phyloP scores from a whole-genome alignment of 2,329 filamentous ascomycete genomes.

The Beauveria sp. region DNA sequence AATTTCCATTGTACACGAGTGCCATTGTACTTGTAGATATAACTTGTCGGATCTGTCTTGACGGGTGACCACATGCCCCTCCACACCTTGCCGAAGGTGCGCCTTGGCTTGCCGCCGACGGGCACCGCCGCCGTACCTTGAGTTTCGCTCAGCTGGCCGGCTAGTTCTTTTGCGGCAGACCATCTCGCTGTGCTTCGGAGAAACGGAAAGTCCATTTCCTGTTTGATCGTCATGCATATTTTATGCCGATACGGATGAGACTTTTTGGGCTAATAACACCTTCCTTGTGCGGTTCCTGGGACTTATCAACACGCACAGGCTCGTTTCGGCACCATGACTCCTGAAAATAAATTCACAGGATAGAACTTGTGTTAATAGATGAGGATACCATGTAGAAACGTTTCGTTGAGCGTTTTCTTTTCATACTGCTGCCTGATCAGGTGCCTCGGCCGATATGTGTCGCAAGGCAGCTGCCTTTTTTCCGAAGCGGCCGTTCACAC shows the following conservation, averaged over 20 bases:
- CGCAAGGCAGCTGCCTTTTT: too few species aligned
- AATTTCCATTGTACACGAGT: not conserved
- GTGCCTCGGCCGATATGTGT: not conserved
- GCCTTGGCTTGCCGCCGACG: slow-evolving; percentile 4
- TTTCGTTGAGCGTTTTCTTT: too few species aligned
- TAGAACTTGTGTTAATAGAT: too few species aligned
- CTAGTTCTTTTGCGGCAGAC: not conserved
- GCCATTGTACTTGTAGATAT: not conserved
- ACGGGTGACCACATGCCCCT: slow-evolving; percentile 2
- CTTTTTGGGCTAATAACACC: not conserved
- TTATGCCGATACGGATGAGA: not conserved
- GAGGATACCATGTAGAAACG: too few species aligned
- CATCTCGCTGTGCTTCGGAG: not conserved
- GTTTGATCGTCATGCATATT: not conserved
- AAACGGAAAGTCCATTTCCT: not conserved
- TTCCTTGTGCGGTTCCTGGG: not conserved
- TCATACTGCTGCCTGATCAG: not conserved
- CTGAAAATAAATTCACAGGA: too few species aligned
- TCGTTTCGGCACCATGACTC: too few species aligned
- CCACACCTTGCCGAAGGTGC: not conserved
- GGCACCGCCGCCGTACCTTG: not conserved
- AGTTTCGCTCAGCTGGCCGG: not conserved
- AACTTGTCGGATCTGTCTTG: not conserved
- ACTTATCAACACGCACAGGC: too few species aligned
- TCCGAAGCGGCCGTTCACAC: not conserved